Conservation (phyloP, 352 stramenopile genomes). For the Globisporangium spiculum region DNA sequence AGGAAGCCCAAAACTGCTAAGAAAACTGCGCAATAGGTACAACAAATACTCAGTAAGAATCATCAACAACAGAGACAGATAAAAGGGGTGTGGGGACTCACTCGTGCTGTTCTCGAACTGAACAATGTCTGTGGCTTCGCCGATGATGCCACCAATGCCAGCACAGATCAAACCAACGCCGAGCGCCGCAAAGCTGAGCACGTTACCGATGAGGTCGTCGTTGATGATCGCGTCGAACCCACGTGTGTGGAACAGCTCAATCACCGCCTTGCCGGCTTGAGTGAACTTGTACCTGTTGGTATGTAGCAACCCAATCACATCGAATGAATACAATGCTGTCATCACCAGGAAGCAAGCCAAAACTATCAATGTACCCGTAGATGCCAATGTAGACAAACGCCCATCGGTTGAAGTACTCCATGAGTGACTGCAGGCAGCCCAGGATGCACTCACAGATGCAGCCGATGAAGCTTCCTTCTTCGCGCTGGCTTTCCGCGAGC, state of each 20-base stretch:
- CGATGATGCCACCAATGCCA: conserved; percentile 46
- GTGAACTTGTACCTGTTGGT: conserved; percentile 88
- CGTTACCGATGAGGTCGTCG: conserved; percentile 92
- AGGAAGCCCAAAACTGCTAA: conserved; percentile 86
- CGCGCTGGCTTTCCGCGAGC: conserved; percentile 63
- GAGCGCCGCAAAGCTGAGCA: conserved; percentile 89
- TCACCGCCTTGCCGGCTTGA: conserved; percentile 90
- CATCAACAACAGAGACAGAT: no score
- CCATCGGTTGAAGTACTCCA: conserved; percentile 94
- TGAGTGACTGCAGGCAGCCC: conserved; percentile 76
- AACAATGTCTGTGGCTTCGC: conserved; percentile 50
- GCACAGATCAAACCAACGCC: conserved; percentile 84
- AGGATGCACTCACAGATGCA: conserved; percentile 87
- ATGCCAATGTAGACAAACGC: conserved; percentile 95
- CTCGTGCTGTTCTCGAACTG: conserved; percentile 66
- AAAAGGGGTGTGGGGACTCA: conserved; percentile 17
- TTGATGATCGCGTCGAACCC: conserved; percentile 97
- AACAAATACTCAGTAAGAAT: background rate
- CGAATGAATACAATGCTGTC: background rate
- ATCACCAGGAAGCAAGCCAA: background rate
- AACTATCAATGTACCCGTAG: conserved; percentile 40
- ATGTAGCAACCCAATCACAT: background rate
- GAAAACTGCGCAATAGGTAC: conserved; percentile 29
- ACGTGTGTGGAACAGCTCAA: conserved; percentile 90
- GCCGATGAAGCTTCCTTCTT: conserved; percentile 65